A percentile compares a stretch with the other conserved stretches of the same genome.
phyloP scores from a whole-genome alignment of 495 filamentous ascomycete genomes.

The Penicillium pulvis region DNA sequence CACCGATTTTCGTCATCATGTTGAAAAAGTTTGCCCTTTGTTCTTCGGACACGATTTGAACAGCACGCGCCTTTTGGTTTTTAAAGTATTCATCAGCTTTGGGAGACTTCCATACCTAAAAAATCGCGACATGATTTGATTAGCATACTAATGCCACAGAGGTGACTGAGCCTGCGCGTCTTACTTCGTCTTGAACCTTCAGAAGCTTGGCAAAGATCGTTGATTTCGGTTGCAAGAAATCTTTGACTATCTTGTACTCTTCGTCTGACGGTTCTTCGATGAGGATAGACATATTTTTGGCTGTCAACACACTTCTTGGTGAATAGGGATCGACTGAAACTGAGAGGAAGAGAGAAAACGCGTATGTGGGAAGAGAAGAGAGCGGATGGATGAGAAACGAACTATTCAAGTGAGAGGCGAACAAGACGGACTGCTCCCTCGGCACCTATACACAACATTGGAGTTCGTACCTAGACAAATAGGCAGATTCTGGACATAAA shows the following conservation, averaged over 20 bases:
- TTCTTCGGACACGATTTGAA: background rate
- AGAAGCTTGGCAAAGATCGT: background rate
- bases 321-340: background rate
- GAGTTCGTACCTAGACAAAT: background rate
- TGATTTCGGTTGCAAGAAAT: background rate
- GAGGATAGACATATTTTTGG: background rate
- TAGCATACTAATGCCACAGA: no score
- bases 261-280: background rate
- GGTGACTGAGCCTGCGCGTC: background rate
- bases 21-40: slow-evolving; percentile 2
- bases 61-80: slow-evolving; percentile 1
- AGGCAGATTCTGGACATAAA: background rate
- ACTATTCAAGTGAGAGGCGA: background rate
- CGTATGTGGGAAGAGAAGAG: background rate
- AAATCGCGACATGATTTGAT: no score
- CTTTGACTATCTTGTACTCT: background rate
- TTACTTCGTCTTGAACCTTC: slow-evolving; percentile 2
- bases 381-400: background rate
- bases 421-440: no score
- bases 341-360: background rate
- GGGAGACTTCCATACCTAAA: slow-evolving; percentile 1
- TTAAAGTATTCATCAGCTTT: slow-evolving; percentile 5
- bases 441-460: background rate
- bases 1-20: slow-evolving; percentile 13
- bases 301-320: background rate